These are phyloP conservation scores for Pseudogymnoascus sp. DNA, from an alignment of 2,329 filamentous ascomycete species.

Conservation along the genomic window DNA sequence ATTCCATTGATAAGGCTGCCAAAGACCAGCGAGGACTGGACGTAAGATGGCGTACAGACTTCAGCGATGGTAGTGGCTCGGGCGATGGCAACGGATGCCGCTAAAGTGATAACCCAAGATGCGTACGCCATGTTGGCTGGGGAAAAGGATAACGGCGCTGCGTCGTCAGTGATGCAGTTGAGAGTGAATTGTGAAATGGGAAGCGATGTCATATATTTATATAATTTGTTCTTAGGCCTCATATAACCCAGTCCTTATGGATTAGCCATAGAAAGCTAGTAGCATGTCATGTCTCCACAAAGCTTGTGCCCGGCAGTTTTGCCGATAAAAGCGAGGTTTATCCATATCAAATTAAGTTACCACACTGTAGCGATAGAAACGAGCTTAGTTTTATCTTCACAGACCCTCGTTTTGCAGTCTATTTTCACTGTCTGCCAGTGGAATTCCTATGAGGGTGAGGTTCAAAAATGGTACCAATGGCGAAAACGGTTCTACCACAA, in stretches of 20 bases:
- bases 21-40: slow-evolving; percentile 6
- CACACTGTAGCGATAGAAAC: background rate
- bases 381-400: background rate
- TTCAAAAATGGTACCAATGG: background rate
- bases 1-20: slow-evolving; percentile 12
- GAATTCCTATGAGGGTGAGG: background rate
- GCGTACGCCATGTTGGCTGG: slow-evolving; percentile 6
- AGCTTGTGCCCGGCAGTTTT: slow-evolving; percentile 1
- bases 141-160: background rate
- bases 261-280: background rate
- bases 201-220: background rate
- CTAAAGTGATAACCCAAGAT: background rate
- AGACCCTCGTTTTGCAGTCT: background rate
- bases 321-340: background rate
- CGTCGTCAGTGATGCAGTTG: background rate
- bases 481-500: background rate
- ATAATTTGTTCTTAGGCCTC: background rate
- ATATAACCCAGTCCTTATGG: background rate
- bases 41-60: slow-evolving; percentile 10
- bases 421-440: background rate
- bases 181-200: background rate
- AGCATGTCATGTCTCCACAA: background rate
- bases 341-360: background rate
- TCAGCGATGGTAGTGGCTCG: slow-evolving; percentile 2
- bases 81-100: slow-evolving; percentile 6